Evolutionary conservation across 495 filamentous ascomycete genomes (phyloP), one percentile per base, ranked within the genome.

Genomic region (Penicillium alfredii): DNA sequence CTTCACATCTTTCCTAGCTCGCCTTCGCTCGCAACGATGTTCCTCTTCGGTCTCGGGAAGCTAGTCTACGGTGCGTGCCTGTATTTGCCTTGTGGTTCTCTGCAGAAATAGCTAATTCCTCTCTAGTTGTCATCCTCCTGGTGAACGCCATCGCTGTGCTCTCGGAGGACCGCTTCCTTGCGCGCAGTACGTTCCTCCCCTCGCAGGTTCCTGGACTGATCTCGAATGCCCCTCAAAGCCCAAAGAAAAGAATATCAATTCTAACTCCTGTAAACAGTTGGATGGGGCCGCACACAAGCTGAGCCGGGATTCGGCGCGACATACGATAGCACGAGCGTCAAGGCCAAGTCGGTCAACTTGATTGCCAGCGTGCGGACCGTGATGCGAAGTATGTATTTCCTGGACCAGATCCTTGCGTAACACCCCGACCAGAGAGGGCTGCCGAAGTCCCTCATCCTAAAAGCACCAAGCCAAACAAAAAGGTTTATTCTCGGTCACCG

Each of bases 111-210:
- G 14, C 33, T 38, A 42, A 40, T 42, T 53, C 32, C 32, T 41
- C 38, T 30, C 14, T 53, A 92, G 87, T 86, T 33, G 72, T 76
- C 40, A 66, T 94, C 57, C 84, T 98, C 54, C 74, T 97, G 57
- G 78, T 89, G 55, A 98, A 98, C 66, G 86, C 86, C 25, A 86
- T 97, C 56, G 86, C 88, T 33, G 81, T 98, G 63, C 81, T 97
- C 32, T 95, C 88, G 51, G 90, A 98, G 77, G 92, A 98, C 68
- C 80, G 93, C 19, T 98, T 98, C 61, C 81, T 98, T 33, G 92
- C 93, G 33, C 79, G 93, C 51, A 92, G 88, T 94, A 82, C 49
- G 79, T 66, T 32, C 20, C 30, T 28, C 39, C 31, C 33, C 23
- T 33, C 28, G 35, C 22, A n/a, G n/a, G n/a, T n/a, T n/a, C n/a